These are phyloP conservation scores for Colletotrichum lindemuthianum DNA, from an alignment of 2,329 filamentous ascomycete genomes.

Conservation along the genomic window DNA sequence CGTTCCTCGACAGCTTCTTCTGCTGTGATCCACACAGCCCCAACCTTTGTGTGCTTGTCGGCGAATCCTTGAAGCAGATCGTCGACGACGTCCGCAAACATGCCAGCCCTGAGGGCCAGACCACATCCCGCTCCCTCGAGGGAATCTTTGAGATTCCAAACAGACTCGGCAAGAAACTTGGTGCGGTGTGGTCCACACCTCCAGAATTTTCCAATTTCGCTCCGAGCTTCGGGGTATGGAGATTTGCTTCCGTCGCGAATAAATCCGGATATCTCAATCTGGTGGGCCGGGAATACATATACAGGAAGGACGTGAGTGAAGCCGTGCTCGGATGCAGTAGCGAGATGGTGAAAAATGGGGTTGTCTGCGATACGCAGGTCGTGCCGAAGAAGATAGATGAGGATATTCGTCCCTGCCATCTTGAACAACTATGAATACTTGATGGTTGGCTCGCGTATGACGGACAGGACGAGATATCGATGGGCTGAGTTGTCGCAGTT, in stretches of 20 bases:
- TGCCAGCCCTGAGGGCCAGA: slow-evolving; percentile 72
- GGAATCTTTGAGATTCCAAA: slow-evolving; percentile 76
- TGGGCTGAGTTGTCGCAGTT: not conserved
- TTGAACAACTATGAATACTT: not conserved
- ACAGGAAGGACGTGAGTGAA: slow-evolving; percentile 78
- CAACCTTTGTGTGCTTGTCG: slow-evolving; percentile 57
- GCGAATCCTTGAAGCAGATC: slow-evolving; percentile 63
- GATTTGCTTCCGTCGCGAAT: slow-evolving; percentile 63
- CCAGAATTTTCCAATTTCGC: slow-evolving; percentile 74
- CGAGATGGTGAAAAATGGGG: slow-evolving; percentile 71
- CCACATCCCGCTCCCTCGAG: slow-evolving; percentile 69
- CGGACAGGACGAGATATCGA: not conserved
- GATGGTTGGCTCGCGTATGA: not conserved
- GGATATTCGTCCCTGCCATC: slow-evolving; percentile 57
- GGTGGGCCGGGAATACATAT: slow-evolving; percentile 74
- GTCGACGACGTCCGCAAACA: slow-evolving; percentile 66
- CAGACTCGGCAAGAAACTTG: slow-evolving; percentile 76
- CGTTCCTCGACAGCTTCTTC: slow-evolving; percentile 78
- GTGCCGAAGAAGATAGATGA: slow-evolving; percentile 77
- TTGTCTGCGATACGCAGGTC: slow-evolving; percentile 81
- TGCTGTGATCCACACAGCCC: slow-evolving; percentile 77
- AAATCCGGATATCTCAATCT: slow-evolving; percentile 81
- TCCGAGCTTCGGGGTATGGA: slow-evolving; percentile 76
- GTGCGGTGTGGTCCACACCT: slow-evolving; percentile 77
- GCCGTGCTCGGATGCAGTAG: slow-evolving; percentile 58